Conservation (phyloP, 768 basidiomycete species). For the Kwoniella europaea region DNA sequence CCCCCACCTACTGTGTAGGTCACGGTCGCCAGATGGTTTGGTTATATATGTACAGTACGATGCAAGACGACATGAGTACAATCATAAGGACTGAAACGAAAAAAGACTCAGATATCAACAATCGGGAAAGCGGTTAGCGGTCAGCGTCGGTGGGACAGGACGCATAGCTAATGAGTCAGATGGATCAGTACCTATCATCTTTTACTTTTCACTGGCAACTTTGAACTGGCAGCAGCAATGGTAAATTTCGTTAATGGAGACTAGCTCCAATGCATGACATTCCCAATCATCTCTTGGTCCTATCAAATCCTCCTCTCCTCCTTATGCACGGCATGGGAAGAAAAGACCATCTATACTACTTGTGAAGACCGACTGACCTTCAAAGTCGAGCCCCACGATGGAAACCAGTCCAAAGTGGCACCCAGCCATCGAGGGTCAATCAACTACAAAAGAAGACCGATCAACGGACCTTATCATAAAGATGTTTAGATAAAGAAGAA, state of each 20-base stretch:
- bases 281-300: background rate
- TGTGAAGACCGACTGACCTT: background rate
- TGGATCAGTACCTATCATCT: background rate
- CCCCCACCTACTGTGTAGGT: too few relatives aligned
- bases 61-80: too few relatives aligned
- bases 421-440: background rate
- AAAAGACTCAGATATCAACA: too few relatives aligned
- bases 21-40: too few relatives aligned
- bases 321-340: constrained; percentile 14
- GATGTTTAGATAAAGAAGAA: constrained; percentile 9
- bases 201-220: background rate
- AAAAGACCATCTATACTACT: constrained; percentile 12
- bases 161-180: background rate
- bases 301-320: constrained; percentile 3
- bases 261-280: constrained; percentile 30
- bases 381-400: background rate
- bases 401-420: background rate
- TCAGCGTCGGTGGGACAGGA: too few relatives aligned
- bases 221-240: background rate
- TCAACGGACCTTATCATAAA: constrained; percentile 5
- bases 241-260: constrained; percentile 17
- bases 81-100: too few relatives aligned
- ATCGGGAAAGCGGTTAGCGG: too few relatives aligned
- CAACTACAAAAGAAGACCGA: background rate
- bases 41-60: too few relatives aligned